Conservation (phyloP, 225 moss, liverwort and hornwort species). For the Straminergon stramineum region DNA sequence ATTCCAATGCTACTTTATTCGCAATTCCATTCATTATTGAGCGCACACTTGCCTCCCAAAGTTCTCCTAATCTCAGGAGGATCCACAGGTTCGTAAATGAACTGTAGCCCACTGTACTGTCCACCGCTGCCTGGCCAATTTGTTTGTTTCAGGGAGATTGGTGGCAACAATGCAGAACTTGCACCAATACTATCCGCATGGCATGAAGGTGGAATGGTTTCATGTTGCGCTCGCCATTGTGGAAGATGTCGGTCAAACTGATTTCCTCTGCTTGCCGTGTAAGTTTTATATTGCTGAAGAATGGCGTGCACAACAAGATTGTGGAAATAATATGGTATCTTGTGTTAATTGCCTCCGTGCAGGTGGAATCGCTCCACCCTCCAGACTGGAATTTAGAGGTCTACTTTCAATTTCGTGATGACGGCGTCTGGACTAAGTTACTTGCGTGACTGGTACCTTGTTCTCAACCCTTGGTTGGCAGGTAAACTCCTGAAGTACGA, state of each 20-base stretch:
- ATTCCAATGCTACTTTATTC: too few species aligned
- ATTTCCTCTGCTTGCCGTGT: background rate
- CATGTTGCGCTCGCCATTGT: conserved; percentile 52
- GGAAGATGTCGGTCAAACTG: conserved; percentile 41
- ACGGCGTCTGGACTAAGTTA: background rate
- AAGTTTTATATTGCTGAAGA: background rate
- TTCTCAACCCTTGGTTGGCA: background rate
- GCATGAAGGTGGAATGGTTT: conserved; percentile 44
- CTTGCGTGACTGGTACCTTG: background rate
- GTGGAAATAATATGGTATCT: background rate
- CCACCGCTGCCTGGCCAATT: conserved; percentile 49
- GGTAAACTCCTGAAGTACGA: background rate
- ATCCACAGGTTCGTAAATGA: too few species aligned
- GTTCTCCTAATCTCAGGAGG: too few species aligned
- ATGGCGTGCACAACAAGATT: background rate
- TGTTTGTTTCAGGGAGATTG: conserved; percentile 52
- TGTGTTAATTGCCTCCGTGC: background rate
- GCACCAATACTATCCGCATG: conserved; percentile 62
- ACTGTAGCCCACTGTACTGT: too few species aligned
- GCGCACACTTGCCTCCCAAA: too few species aligned
- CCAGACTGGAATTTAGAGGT: background rate
- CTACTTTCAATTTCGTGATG: background rate
- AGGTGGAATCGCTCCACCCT: background rate
- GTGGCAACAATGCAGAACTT: conserved; percentile 48
- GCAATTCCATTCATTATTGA: too few species aligned